Base-by-base conservation (phyloP, 2,329 filamentous ascomycete species). In the Boeremia exigua region DNA sequence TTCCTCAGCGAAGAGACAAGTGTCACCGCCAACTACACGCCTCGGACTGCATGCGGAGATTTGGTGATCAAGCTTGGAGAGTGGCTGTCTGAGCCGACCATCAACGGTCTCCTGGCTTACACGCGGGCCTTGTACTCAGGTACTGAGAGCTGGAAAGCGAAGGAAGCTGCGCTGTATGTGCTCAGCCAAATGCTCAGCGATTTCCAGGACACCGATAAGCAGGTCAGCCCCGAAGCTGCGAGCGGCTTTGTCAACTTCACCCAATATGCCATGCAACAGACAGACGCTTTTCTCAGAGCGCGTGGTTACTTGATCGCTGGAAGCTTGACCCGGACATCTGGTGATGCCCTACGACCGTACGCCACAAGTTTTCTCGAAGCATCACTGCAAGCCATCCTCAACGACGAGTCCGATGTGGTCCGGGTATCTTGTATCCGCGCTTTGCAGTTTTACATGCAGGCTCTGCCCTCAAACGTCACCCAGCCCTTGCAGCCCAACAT, bases 1-100 rank as follows among this genome's bases (percentile, higher is more conserved):
- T 99, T 96, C 76, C 82, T 99, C 42, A 94, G 92, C 0, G 95
- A 99, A 76, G 94, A 98, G 78, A 94, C 92, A 2, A 94, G 92
- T 2, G 90, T 97, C 15, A 96, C 92, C 11, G 91, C 93, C 29
- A 98, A 98, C 75, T 99, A 98, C 78, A 97, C 95, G 0, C 91
- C 95, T 12, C 87, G 95, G 63, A 96, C 92, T 15, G 95, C 94
- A 36, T 95, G 92, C 61, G 93, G 92, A 44, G 95, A 98, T 73
- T 80, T 99, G 44, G 84, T 96, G 27, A 92, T 96, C 77, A 97
- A 96, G 78, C 82, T 96, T 56, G 91, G 91, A 43, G 93, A 97
- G 74, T 96, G 92, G 93, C 84, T 96, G 49, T 86, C 88, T 63
- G 82, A 86, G 49, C 86, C 86, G 48, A 88, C 91, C 0, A 81